These are phyloP conservation scores for Spathaspora gorwiae DNA, from an alignment of 805 yeast species.

Conservation along the genomic window DNA sequence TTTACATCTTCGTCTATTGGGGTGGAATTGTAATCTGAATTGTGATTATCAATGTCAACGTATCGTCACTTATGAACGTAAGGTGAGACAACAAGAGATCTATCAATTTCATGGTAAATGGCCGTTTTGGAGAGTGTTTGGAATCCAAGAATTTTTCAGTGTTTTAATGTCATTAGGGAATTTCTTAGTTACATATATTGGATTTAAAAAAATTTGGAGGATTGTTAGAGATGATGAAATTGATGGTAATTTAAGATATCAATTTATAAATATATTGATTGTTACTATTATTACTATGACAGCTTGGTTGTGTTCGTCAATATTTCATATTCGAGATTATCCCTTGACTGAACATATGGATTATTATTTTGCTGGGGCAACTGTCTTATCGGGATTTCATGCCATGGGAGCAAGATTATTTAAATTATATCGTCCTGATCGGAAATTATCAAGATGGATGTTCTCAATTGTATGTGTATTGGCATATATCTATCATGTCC, in stretches of 20 bases:
- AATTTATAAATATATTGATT: constrained; percentile 32
- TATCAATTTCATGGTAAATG: constrained; percentile 95
- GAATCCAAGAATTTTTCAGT: constrained; percentile 81
- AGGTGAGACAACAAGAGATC: constrained; percentile 44
- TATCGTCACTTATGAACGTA: constrained; percentile 56
- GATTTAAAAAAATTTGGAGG: constrained; percentile 28
- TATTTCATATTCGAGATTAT: constrained; percentile 86
- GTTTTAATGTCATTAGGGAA: constrained; percentile 66
- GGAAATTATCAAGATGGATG: constrained; percentile 17
- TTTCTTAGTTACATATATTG: constrained; percentile 45
- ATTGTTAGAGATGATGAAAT: constrained; percentile 1
- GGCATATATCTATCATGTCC: constrained; percentile 61
- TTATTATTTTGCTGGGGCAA: constrained; percentile 88
- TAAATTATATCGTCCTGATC: constrained; percentile 45
- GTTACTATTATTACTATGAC: constrained; percentile 64
- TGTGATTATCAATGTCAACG: constrained; percentile 95
- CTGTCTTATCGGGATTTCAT: constrained; percentile 77
- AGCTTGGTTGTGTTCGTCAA: constrained; percentile 84
- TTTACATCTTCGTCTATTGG: constrained; percentile 39
- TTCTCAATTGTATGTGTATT: constrained; percentile 41
- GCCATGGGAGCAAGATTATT: constrained; percentile 59
- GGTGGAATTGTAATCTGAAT: constrained; percentile 73
- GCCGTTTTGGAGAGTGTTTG: constrained; percentile 81
- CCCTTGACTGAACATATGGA: constrained; percentile 78
- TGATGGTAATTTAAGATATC: constrained; percentile 4